phyloP scores from a whole-genome alignment of 805 yeast genomes.

The Candida odintsovae region DNA sequence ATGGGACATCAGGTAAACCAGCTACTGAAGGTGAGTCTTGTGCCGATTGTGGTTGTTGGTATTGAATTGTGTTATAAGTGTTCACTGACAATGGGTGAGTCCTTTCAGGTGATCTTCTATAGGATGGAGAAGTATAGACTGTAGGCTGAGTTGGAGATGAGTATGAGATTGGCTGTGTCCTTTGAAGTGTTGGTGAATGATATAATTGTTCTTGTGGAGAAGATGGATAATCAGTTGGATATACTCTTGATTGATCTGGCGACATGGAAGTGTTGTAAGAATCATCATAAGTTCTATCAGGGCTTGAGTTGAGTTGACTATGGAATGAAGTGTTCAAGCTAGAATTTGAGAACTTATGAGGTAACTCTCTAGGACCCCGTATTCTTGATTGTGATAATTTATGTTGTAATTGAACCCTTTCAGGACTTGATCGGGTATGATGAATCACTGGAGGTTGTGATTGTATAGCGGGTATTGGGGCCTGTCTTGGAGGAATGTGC shows the following conservation, averaged over 20 bases:
- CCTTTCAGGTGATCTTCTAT: slow-evolving; percentile 7
- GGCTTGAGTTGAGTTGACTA: not conserved
- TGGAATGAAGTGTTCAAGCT: not conserved
- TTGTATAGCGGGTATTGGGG: not conserved
- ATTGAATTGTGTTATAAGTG: slow-evolving; percentile 2
- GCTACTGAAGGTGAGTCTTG: slow-evolving; percentile 5
- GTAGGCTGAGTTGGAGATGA: not conserved
- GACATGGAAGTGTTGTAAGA: slow-evolving; percentile 1
- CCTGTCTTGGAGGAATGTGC: slow-evolving; percentile 3
- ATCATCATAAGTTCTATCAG: not conserved
- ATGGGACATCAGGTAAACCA: slow-evolving; percentile 20
- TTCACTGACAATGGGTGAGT: slow-evolving; percentile 1
- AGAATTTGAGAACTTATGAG: slow-evolving; percentile 6
- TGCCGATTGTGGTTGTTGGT: not conserved
- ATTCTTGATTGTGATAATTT: slow-evolving; percentile 6
- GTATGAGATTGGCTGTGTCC: not conserved
- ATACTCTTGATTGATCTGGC: slow-evolving; percentile 5
- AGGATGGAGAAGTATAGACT: slow-evolving; percentile 3
- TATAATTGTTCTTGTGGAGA: not conserved
- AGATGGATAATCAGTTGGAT: not conserved
- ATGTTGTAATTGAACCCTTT: not conserved
- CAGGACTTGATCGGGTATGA: not conserved
- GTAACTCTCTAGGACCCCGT: slow-evolving; percentile 20
- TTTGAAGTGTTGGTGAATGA: not conserved
- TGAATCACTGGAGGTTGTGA: not conserved